Evolutionary conservation across 2,329 filamentous ascomycete genomes (phyloP).

Genomic region (Rhinocladiella mackenziei): DNA sequence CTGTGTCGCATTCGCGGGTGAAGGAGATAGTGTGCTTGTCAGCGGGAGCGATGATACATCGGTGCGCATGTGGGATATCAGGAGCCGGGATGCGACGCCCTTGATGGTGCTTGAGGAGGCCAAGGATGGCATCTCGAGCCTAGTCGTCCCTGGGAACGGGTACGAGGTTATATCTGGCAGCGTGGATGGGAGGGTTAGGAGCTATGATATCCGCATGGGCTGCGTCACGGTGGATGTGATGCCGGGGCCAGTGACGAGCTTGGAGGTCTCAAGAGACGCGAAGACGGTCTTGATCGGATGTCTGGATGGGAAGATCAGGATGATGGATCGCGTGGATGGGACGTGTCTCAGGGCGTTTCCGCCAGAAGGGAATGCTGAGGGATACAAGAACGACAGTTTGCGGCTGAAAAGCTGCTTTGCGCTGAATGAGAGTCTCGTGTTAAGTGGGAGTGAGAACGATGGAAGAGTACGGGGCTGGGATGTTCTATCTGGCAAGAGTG

Average conservation of each 20-base stretch:
- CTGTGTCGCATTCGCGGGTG: slow-evolving; percentile 70
- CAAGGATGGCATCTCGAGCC: slow-evolving; percentile 53
- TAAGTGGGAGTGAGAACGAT: slow-evolving; percentile 75
- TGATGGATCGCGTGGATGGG: slow-evolving; percentile 77
- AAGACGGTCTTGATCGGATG: slow-evolving; percentile 69
- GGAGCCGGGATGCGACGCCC: slow-evolving; percentile 54
- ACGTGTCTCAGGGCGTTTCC: slow-evolving; percentile 67
- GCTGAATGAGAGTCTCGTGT: slow-evolving; percentile 68
- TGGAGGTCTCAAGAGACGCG: slow-evolving; percentile 67
- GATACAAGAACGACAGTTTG: slow-evolving; percentile 62
- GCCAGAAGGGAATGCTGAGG: slow-evolving; percentile 38
- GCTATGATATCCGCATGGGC: slow-evolving; percentile 79
- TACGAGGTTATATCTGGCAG: slow-evolving; percentile 64
- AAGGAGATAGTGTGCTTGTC: slow-evolving; percentile 66
- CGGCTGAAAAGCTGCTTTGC: slow-evolving; percentile 74
- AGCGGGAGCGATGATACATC: slow-evolving; percentile 70
- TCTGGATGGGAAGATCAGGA: slow-evolving; percentile 69
- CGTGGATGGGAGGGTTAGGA: slow-evolving; percentile 76
- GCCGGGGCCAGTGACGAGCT: slow-evolving; percentile 65
- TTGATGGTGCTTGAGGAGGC: slow-evolving; percentile 72
- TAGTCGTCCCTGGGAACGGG: slow-evolving; percentile 17
- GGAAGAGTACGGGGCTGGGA: slow-evolving; percentile 79
- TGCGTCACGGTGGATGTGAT: slow-evolving; percentile 66
- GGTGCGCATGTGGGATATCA: slow-evolving; percentile 71
- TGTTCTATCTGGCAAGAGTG: slow-evolving; percentile 62